Evolutionary conservation across 805 yeast species (phyloP).

Genomic region (Yarrowia sp.): DNA sequence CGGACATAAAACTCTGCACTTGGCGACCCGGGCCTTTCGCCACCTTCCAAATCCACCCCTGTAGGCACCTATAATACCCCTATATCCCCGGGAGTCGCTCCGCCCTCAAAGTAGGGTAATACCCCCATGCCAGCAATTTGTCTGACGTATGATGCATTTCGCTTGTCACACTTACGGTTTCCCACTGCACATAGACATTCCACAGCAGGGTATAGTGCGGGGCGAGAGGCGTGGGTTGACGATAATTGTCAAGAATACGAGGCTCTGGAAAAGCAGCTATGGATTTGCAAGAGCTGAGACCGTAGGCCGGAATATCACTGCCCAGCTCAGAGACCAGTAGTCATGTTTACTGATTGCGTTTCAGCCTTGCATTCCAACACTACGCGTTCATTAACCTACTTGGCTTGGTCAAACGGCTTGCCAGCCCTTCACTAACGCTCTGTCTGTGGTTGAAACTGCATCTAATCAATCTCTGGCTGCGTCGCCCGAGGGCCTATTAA

Average conservation of each 20-base stretch:
- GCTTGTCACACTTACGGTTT: conserved; percentile 29
- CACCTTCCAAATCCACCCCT: not conserved
- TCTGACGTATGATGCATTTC: conserved; percentile 26
- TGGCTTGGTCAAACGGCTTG: not conserved
- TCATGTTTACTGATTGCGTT: not conserved
- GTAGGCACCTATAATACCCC: not conserved
- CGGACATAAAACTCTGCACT: no score
- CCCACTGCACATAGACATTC: conserved; percentile 25
- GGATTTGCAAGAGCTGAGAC: not conserved
- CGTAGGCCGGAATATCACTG: not conserved
- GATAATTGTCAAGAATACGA: conserved; percentile 13
- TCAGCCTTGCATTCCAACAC: conserved; percentile 23
- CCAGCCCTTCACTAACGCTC: not conserved
- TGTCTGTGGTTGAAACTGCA: no score
- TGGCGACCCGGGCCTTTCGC: not conserved
- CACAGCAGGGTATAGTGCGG: conserved; percentile 17
- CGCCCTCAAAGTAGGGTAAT: conserved; percentile 12
- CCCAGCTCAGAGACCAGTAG: not conserved
- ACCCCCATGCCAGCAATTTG: conserved; percentile 34
- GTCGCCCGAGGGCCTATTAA: no score
- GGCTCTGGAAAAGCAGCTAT: not conserved
- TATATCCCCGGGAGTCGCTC: not conserved
- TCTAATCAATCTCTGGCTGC: no score
- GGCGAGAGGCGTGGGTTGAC: not conserved
- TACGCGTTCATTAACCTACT: conserved; percentile 9